Evolutionary conservation across 2,329 filamentous ascomycete species (phyloP).

Genomic region (Fusarium subglutinans): DNA sequence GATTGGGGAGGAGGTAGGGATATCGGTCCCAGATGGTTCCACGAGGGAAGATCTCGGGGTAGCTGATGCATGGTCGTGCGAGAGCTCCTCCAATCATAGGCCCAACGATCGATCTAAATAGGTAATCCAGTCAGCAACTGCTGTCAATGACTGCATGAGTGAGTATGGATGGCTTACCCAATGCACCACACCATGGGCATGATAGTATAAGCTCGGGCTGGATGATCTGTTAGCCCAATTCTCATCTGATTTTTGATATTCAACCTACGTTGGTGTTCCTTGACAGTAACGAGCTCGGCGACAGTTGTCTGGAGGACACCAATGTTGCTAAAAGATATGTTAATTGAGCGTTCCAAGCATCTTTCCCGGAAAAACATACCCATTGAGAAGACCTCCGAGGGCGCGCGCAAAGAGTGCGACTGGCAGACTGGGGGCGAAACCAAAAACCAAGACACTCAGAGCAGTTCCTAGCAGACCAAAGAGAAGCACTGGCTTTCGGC

Average conservation of each 20-base stretch:
- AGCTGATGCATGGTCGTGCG: slow-evolving; percentile 85
- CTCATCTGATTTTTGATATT: background rate
- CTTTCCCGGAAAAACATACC: slow-evolving; percentile 63
- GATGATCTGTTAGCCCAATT: slow-evolving; percentile 39
- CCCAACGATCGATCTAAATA: slow-evolving; percentile 82
- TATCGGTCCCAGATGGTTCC: slow-evolving; percentile 85
- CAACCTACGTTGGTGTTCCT: slow-evolving; percentile 86
- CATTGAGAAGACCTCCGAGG: slow-evolving; percentile 90
- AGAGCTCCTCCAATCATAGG: slow-evolving; percentile 91
- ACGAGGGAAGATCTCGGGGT: slow-evolving; percentile 75
- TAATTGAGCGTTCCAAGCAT: slow-evolving; percentile 5
- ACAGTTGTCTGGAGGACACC: slow-evolving; percentile 96
- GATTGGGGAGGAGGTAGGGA: slow-evolving; percentile 90
- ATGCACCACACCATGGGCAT: slow-evolving; percentile 99
- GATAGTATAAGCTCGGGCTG: slow-evolving; percentile 91
- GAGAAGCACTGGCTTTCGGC: slow-evolving; percentile 90
- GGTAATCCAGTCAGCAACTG: slow-evolving; percentile 40
- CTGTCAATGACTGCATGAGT: background rate
- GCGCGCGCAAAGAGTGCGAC: slow-evolving; percentile 88
- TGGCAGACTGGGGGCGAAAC: slow-evolving; percentile 83
- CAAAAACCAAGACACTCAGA: slow-evolving; percentile 91
- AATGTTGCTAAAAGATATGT: slow-evolving; percentile 73
- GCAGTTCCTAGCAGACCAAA: slow-evolving; percentile 91
- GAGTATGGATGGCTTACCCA: slow-evolving; percentile 64
- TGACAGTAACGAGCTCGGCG: slow-evolving; percentile 89